Evolutionary conservation across 805 yeast species (phyloP).

Genomic region (Kodamaea kakaduensis): DNA sequence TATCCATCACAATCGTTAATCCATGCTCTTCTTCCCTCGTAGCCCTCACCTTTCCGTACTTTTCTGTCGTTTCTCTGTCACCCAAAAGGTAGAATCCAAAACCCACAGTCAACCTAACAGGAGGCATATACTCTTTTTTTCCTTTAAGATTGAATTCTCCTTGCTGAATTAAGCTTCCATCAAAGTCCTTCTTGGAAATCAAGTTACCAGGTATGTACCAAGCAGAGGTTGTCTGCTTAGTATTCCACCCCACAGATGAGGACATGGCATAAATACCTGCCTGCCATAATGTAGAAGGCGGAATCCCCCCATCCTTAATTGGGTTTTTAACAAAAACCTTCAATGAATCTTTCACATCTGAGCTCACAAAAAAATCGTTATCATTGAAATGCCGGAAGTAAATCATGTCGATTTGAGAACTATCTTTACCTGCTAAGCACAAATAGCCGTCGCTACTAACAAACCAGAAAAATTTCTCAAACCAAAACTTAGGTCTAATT

Average conservation of each 20-base stretch:
- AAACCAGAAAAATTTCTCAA: slow-evolving; percentile 94
- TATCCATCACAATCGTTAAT: slow-evolving; percentile 29
- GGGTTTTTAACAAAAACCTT: slow-evolving; percentile 83
- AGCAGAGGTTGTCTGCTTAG: slow-evolving; percentile 74
- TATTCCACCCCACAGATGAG: slow-evolving; percentile 85
- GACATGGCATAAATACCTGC: slow-evolving; percentile 85
- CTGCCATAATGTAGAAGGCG: slow-evolving; percentile 84
- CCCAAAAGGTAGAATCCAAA: slow-evolving; percentile 74
- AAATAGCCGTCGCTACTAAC: slow-evolving; percentile 85
- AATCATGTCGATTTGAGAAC: slow-evolving; percentile 71
- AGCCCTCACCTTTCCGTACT: slow-evolving; percentile 24
- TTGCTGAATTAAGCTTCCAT: slow-evolving; percentile 52
- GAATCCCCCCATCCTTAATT: slow-evolving; percentile 60
- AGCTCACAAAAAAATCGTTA: slow-evolving; percentile 67
- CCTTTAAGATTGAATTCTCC: slow-evolving; percentile 58
- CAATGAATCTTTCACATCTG: slow-evolving; percentile 70
- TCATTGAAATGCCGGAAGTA: slow-evolving; percentile 72
- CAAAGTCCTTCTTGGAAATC: slow-evolving; percentile 66
- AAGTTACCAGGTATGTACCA: slow-evolving; percentile 77
- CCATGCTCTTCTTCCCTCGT: slow-evolving; percentile 37
- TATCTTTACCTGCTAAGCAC: slow-evolving; percentile 83
- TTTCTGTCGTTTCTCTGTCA: slow-evolving; percentile 50
- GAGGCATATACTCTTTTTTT: slow-evolving; percentile 60
- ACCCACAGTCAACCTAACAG: slow-evolving; percentile 88
- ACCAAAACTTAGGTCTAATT: slow-evolving; percentile 76